A percentile compares a stretch with the other conserved stretches of the same genome.
Evolutionary conservation across 208 protist genomes (phyloP).

Genomic region (Crithidia expoeki): DNA sequence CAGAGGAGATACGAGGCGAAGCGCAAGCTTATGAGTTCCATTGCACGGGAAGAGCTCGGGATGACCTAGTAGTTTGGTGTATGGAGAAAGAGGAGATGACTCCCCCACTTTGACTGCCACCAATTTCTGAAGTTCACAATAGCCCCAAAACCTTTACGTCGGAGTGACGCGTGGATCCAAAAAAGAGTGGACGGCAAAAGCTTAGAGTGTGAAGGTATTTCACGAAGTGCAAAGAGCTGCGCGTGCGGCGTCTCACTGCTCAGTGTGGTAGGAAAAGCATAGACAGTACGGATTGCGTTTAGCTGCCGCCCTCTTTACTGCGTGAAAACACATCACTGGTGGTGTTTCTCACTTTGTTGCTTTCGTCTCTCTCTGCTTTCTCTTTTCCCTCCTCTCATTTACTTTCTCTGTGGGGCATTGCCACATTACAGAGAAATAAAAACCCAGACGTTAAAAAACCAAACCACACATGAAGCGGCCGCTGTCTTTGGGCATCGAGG

Average conservation of each 20-base stretch:
- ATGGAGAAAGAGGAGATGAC: not conserved
- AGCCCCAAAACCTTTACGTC: too few relatives aligned
- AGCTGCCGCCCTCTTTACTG: too few relatives aligned
- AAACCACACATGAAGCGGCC: conserved; percentile 18
- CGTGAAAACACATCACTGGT: too few relatives aligned
- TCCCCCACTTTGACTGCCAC: not conserved
- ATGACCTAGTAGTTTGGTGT: conserved; percentile 26
- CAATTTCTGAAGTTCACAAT: too few relatives aligned
- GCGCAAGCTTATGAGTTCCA: conserved; percentile 32
- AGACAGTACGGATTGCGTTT: too few relatives aligned
- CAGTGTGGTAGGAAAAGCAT: too few relatives aligned
- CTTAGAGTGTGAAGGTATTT: too few relatives aligned
- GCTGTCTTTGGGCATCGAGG: conserved; percentile 97
- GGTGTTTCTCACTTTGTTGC: too few relatives aligned
- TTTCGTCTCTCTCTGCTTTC: not conserved
- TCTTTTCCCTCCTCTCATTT: not conserved
- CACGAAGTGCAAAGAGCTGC: too few relatives aligned
- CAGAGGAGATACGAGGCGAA: conserved; percentile 51
- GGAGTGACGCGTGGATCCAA: too few relatives aligned
- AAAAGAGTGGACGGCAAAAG: too few relatives aligned
- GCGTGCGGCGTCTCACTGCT: too few relatives aligned
- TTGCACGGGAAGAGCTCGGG: conserved; percentile 29
- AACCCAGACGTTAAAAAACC: not conserved
- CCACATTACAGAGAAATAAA: not conserved
- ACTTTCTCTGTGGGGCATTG: not conserved